Percentiles rank a stretch among this genome's conserved stretches.
These are phyloP conservation scores for Dipteronia dyeriana DNA, from an alignment of 345 rosid genomes.

Conservation along the genomic window DNA sequence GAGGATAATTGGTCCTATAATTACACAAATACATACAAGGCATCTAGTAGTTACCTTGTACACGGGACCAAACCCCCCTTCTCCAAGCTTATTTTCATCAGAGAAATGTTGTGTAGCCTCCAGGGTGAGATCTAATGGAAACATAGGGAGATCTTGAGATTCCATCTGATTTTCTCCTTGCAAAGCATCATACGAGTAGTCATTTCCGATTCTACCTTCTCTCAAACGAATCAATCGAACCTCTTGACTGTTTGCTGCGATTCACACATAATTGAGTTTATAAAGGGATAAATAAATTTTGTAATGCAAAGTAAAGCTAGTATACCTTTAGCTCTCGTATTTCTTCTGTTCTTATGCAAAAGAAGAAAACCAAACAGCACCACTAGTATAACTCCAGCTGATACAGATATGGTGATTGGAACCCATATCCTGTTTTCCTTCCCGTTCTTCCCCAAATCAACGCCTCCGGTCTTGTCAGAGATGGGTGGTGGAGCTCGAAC, in stretches of 20 bases:
- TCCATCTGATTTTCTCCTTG: constrained; percentile 9
- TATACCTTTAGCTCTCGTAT: too few species aligned
- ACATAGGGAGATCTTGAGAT: constrained; percentile 23
- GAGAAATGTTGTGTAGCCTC: constrained; percentile 36
- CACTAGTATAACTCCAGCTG: too few species aligned
- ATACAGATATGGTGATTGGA: too few species aligned
- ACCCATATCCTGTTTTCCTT: neutral
- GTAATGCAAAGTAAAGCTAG: too few species aligned
- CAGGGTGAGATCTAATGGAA: constrained; percentile 19
- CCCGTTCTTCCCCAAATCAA: neutral
- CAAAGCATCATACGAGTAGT: neutral
- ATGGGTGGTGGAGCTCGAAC: too few species aligned
- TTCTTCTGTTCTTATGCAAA: too few species aligned
- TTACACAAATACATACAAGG: too few species aligned
- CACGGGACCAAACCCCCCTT: constrained; percentile 53
- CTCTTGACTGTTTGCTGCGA: constrained; percentile 22
- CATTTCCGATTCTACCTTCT: neutral
- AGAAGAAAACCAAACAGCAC: too few species aligned
- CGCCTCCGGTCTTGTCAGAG: too few species aligned
- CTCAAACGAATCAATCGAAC: constrained; percentile 22
- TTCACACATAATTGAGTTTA: neutral
- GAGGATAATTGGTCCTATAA: too few species aligned
- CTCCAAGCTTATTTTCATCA: constrained; percentile 41
- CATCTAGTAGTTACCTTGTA: constrained; percentile 33
- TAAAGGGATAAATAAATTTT: too few species aligned